phyloP scores from a whole-genome alignment of 306 rosid species.

The Sindora glabra region DNA sequence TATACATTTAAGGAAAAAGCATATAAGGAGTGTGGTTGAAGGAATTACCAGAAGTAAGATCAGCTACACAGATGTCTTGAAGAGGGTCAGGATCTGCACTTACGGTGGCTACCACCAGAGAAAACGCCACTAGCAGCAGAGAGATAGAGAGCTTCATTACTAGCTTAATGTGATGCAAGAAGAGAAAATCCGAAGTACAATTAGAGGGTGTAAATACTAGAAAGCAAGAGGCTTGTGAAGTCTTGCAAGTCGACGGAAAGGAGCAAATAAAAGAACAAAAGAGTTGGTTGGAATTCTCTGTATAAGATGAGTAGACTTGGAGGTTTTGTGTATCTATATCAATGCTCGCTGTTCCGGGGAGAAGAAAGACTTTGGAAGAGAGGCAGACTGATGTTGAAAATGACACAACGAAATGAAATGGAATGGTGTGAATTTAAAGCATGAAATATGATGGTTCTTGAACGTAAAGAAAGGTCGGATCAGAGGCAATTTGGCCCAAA shows the following conservation, averaged over 20 bases:
- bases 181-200: too few species aligned
- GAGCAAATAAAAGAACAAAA: neutral
- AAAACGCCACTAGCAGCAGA: conserved; percentile 23
- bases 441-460: conserved; percentile 14
- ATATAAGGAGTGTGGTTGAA: neutral
- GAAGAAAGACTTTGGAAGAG: too few species aligned
- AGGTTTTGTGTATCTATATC: conserved; percentile 12
- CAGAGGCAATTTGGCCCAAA: too few species aligned
- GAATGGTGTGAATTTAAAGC: conserved; percentile 12
- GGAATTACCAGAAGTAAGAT: conserved; percentile 52
- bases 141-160: conserved; percentile 26
- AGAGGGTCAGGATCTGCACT: conserved; percentile 74
- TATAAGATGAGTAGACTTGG: too few species aligned
- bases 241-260: too few species aligned
- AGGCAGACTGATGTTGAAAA: too few species aligned
- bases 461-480: conserved; percentile 8
- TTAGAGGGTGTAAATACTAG: too few species aligned
- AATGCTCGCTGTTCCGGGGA: too few species aligned
- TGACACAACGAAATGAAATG: neutral
- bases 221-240: neutral
- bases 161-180: neutral
- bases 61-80: conserved; percentile 90
- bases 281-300: too few species aligned
- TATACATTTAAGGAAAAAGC: too few species aligned
- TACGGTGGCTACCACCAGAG: conserved; percentile 27